These are phyloP conservation scores for Geosmithia putterillii DNA, from an alignment of 2,329 filamentous ascomycete genomes.

Conservation along the genomic window DNA sequence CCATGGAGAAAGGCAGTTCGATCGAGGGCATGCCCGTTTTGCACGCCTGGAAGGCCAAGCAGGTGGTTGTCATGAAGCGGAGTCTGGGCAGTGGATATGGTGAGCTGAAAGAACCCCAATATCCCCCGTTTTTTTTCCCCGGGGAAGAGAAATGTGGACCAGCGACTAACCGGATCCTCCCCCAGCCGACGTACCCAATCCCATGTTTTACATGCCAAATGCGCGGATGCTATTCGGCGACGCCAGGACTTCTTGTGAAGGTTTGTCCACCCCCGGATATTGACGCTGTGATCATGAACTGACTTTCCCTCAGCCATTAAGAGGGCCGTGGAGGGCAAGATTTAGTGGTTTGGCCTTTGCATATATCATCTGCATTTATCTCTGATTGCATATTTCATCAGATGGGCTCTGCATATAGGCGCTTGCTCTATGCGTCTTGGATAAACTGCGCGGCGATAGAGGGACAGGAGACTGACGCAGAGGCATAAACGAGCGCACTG, in stretches of 20 bases:
- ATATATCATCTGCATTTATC: no score
- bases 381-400: no score
- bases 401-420: neutral
- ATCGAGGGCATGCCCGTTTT: slow-evolving; percentile 91
- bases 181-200: slow-evolving; percentile 75
- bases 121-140: neutral
- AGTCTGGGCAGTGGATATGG: slow-evolving; percentile 82
- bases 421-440: neutral
- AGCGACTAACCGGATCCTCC: neutral
- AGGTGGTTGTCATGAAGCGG: slow-evolving; percentile 87
- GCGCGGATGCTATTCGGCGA: slow-evolving; percentile 90
- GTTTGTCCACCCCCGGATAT: slow-evolving; percentile 26
- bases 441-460: neutral
- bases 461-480: no score
- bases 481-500: no score
- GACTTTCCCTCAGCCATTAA: slow-evolving; percentile 21
- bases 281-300: neutral
- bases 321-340: slow-evolving; percentile 22
- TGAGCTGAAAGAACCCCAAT: slow-evolving; percentile 23
- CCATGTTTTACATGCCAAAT: slow-evolving; percentile 85
- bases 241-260: slow-evolving; percentile 73
- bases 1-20: slow-evolving; percentile 67
- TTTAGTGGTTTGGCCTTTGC: slow-evolving; percentile 6
- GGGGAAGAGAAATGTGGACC: neutral
- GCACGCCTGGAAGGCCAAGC: slow-evolving; percentile 89